phyloP scores from a whole-genome alignment of 2,329 filamentous ascomycete genomes.

The Arthrinium phaeospermum region DNA sequence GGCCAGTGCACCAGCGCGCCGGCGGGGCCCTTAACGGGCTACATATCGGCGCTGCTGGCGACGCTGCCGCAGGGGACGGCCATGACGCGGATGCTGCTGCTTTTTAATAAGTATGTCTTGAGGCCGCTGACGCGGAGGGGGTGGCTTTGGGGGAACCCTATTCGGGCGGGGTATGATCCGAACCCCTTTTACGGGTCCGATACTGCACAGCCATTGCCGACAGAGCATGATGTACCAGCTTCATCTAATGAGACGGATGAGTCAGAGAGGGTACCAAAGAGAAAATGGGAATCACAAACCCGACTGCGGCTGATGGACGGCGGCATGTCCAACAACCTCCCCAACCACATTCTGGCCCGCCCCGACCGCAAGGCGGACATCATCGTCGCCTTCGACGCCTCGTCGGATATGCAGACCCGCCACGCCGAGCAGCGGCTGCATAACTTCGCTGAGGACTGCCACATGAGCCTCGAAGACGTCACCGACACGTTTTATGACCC shows the following conservation, averaged over 20 bases:
- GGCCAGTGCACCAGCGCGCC: conserved; percentile 13
- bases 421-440: not conserved
- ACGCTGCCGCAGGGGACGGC: not conserved
- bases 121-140: not conserved
- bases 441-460: not conserved
- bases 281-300: not conserved
- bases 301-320: not conserved
- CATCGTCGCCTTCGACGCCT: not conserved
- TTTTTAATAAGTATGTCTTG: not conserved
- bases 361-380: not conserved
- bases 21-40: conserved; percentile 3
- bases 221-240: no score
- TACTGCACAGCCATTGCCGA: not conserved
- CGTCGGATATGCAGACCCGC: not conserved
- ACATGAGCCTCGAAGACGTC: not conserved
- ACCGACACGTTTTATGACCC: not conserved
- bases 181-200: not conserved
- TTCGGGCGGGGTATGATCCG: not conserved
- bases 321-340: conserved; percentile 12
- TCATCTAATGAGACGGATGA: no score
- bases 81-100: not conserved
- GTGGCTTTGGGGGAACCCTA: not conserved
- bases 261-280: no score
- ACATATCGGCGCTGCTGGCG: not conserved
- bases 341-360: not conserved